Conservation (phyloP, 129 eudicot species). For the Chrysanthemum makinoi region DNA sequence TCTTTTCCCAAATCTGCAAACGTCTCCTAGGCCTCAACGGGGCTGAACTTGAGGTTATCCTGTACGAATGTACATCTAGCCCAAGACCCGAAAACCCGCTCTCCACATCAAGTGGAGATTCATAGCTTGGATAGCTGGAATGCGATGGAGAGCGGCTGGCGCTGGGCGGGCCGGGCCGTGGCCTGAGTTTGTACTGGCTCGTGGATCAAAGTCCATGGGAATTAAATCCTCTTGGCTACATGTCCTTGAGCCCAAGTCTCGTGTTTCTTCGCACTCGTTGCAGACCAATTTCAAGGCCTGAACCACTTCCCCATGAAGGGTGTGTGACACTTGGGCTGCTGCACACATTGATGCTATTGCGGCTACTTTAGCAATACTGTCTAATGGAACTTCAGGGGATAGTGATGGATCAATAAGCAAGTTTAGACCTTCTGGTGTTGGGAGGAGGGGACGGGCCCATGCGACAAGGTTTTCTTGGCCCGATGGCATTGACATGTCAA, state of each 20-base stretch:
- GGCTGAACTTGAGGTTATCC: slow-evolving; percentile 75
- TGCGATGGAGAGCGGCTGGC: slow-evolving; percentile 25
- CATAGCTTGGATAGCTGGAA: slow-evolving; percentile 37
- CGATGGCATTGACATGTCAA: slow-evolving; percentile 95
- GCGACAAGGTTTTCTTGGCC: slow-evolving; percentile 91
- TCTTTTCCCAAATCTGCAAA: slow-evolving; percentile 52
- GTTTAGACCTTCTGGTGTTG: slow-evolving; percentile 64
- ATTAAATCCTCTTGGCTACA: slow-evolving; percentile 57
- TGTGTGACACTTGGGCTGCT: slow-evolving; percentile 88
- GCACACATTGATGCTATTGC: slow-evolving; percentile 99
- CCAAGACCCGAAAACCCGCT: slow-evolving; percentile 57
- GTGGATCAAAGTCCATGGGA: slow-evolving; percentile 44
- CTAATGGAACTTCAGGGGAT: slow-evolving; percentile 63
- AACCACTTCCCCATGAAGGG: slow-evolving; percentile 99
- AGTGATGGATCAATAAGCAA: slow-evolving; percentile 67
- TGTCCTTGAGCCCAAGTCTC: slow-evolving; percentile 46
- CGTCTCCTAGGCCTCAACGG: slow-evolving; percentile 53
- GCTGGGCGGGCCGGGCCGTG: not conserved
- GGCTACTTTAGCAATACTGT: slow-evolving; percentile 81
- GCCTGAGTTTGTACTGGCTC: slow-evolving; percentile 34
- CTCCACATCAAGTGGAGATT: slow-evolving; percentile 50
- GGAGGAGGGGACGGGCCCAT: slow-evolving; percentile 80
- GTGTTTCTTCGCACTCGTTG: slow-evolving; percentile 57
- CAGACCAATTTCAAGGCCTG: slow-evolving; percentile 84
- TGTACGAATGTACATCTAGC: slow-evolving; percentile 43